Conservation (phyloP, 768 basidiomycete genomes). For the Lenzites betulinus region DNA sequence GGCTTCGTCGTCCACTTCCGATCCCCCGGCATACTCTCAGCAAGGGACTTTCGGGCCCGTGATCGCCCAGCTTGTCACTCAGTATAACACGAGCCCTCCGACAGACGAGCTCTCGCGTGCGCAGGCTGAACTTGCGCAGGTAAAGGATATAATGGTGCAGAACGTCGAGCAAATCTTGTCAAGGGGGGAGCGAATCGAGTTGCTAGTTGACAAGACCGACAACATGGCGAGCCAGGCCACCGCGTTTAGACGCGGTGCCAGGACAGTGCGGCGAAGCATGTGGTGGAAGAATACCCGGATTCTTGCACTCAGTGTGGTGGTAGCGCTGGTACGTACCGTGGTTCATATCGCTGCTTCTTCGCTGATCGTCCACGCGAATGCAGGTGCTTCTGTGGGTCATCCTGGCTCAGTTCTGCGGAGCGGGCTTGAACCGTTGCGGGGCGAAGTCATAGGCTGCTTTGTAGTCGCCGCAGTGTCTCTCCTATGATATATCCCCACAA, state of each 20-base stretch:
- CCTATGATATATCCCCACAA: neutral
- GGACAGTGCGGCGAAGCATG: conserved; percentile 81
- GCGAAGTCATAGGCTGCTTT: conserved; percentile 24
- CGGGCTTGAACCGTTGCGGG: conserved; percentile 69
- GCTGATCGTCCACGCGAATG: conserved; percentile 13
- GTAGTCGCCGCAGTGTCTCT: neutral
- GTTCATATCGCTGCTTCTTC: conserved; percentile 11
- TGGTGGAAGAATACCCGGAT: conserved; percentile 87
- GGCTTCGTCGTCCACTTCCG: conserved; percentile 54
- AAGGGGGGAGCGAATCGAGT: conserved; percentile 92
- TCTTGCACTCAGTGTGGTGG: conserved; percentile 64
- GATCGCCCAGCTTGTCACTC: conserved; percentile 76
- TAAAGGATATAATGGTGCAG: conserved; percentile 98
- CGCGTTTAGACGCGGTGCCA: conserved; percentile 87
- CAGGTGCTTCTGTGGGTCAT: conserved; percentile 82
- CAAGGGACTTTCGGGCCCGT: conserved; percentile 73
- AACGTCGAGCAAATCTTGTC: conserved; percentile 96
- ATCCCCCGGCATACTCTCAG: conserved; percentile 59
- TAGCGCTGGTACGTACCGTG: conserved; percentile 59
- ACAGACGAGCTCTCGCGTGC: conserved; percentile 88
- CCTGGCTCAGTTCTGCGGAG: conserved; percentile 88
- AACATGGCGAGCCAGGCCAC: conserved; percentile 93
- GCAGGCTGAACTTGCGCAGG: conserved; percentile 83
- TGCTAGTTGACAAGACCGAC: conserved; percentile 97
- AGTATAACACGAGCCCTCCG: conserved; percentile 88